Base-by-base conservation (phyloP, 176 grass and related monocot species). In the Cenchrus americanus region DNA sequence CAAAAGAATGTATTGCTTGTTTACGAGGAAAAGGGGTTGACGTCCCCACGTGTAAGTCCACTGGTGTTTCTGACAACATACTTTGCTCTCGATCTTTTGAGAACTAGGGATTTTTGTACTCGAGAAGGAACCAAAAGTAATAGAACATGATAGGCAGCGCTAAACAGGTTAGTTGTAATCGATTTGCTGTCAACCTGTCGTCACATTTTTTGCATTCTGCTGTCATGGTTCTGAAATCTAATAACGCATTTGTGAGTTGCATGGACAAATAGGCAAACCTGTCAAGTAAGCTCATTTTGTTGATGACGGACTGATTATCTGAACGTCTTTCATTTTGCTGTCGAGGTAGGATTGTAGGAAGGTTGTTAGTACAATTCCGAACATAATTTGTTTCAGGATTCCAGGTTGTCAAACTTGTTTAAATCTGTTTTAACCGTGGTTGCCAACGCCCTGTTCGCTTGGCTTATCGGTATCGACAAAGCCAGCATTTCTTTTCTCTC, bases 81-180 rank as follows among this genome's bases (percentile, higher is more conserved):
- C 62, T 76, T 69, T 69, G 21, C 46, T 79, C 67, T 54, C 52
- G 17, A 60, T 21, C 41, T 32, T 19, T 23, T 59, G 73, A 73
- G 48, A 37, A 37, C 3, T 74, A 74, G 62, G 17, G 74, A 73
- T 77, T 86, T 86, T 80, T 86, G 84, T 80, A 80, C 48, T 17
- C 23, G 65, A 48, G 58, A 79, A 51, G 58, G 71, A 51, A 40
- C 61, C 49, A 70, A 87, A 47, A 69, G 71, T 51, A 66, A 75
- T 58, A 75, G 69, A 54, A 49, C 60, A 75, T 67, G 11, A 75
- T 81, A 80, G 17, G 50, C 69, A 59, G 23, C 73, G 48, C 40
- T 67, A 59, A 80, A 74, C 48, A 57, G 57, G 48, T 81, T 80
- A 46, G 54, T 62, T 53, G 27, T 63, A 26, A 5, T 63, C 41